Conservation (phyloP, 2,329 filamentous ascomycete species). For the Aureobasidium pullulans region DNA sequence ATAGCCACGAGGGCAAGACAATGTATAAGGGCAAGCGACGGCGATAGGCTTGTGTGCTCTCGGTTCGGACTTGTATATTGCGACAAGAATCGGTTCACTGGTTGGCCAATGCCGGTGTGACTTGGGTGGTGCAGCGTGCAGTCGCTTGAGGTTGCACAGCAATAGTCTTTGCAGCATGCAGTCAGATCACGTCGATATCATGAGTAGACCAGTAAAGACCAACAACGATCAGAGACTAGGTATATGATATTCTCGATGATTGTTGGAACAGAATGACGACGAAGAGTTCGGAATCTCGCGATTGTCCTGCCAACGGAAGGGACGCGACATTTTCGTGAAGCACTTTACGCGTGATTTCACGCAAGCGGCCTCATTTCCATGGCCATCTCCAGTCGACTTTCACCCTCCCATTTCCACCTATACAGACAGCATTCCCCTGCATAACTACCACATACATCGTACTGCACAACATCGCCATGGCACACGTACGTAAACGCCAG, state of each 20-base stretch:
- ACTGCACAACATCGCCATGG: constrained; percentile 13
- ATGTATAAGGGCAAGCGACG: not conserved
- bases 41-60: not conserved
- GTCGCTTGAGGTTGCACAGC: no score
- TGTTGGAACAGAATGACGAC: not conserved
- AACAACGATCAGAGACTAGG: not conserved
- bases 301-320: not conserved
- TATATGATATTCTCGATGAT: not conserved
- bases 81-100: no score
- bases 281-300: not conserved
- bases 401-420: not conserved
- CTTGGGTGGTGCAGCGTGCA: no score
- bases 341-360: not conserved
- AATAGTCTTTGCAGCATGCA: no score
- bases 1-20: not conserved
- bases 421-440: constrained; percentile 1
- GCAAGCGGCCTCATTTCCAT: not conserved
- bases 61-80: no score
- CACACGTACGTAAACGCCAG: constrained; percentile 33
- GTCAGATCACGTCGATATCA: no score
- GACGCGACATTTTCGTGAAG: not conserved
- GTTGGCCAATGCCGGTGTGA: no score
- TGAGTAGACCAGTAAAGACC: no score
- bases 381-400: not conserved
- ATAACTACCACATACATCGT: not conserved